Conservation (phyloP, 805 yeast species). For the Barnettozyma populi region DNA sequence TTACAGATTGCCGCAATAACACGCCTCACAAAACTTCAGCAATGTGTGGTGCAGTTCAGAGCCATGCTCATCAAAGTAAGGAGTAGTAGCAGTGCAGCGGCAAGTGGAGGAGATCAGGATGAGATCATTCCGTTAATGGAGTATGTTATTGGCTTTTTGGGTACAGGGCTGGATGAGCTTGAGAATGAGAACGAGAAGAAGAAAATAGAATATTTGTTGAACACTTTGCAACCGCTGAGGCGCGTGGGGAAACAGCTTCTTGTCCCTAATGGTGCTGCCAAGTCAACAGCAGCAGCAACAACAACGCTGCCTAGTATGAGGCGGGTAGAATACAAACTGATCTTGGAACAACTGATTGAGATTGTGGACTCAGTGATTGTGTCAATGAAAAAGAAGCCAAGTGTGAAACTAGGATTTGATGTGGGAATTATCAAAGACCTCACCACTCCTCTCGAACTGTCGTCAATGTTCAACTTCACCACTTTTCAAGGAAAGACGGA, state of each 20-base stretch:
- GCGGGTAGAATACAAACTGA: not conserved
- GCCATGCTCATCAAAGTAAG: constrained; percentile 15
- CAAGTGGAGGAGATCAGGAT: not conserved
- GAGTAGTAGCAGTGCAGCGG: not conserved
- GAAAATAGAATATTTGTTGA: constrained; percentile 6
- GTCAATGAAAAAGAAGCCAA: constrained; percentile 25
- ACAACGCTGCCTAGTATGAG: not conserved
- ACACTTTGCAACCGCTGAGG: not conserved
- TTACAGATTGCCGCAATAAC: constrained; percentile 51
- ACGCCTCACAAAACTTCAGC: constrained; percentile 40
- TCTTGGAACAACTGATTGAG: constrained; percentile 6
- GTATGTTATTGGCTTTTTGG: constrained; percentile 10
- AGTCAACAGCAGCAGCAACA: not conserved
- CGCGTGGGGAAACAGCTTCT: constrained; percentile 15
- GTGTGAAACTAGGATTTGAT: constrained; percentile 23
- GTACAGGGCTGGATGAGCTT: constrained; percentile 13
- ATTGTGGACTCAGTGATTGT: constrained; percentile 25
- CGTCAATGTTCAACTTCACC: constrained; percentile 30
- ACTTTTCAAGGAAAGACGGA: constrained; percentile 22
- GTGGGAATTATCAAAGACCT: constrained; percentile 28
- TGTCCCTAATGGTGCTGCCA: constrained; percentile 13
- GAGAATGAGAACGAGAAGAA: constrained; percentile 11
- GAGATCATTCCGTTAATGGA: constrained; percentile 16
- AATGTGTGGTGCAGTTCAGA: constrained; percentile 30
- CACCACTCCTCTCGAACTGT: constrained; percentile 29